Evolutionary conservation across 768 basidiomycete species (phyloP), one percentile per base, ranked within the genome.

Genomic region (Suillus subalutaceus): DNA sequence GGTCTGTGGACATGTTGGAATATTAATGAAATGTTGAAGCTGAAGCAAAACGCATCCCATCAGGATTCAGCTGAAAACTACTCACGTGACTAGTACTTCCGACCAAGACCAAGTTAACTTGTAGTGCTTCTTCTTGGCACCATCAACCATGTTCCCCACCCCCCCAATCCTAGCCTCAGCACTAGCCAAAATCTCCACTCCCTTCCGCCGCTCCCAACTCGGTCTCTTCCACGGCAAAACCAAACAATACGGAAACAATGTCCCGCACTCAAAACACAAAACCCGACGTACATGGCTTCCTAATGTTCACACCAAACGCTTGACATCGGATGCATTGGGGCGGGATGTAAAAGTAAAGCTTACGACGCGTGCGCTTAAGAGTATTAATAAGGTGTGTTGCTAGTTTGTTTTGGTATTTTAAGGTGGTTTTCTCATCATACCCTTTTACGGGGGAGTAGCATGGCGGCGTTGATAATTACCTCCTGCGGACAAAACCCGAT

Each of bases 221-320:
- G 94, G 93, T 63, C 88, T 96, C 2, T 95, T 91, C 73, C 92
- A 94, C 63, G 93, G 93, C 18, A 90, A 89, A 74, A 86, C 81
- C 63, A 92, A 89, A 71, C 89, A 88, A 72, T 88, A 88, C 69
- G 94, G 94, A 32, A 95, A 96, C 82, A 95, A 90, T 73, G 93
- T 96, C 58, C 93, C 94, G 0, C 90, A 93, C 77, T 95, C 94
- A 30, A 90, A 90, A 74, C 86, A 90, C 75, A 96, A 95, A 81
- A 95, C 95, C 32, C 89, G 91, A 60, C 83, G 94, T 48, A 85
- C 90, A 53, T 96, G 94, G 94, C 81, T 94, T 13, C 94, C 94
- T 43, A 96, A 96, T 77, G 84, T 94, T 30, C 93, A 95, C 70
- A 80, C 81, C 61, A 94, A 95, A 77, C 85, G 88, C 2, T 71